A percentile compares a stretch with the other conserved stretches of the same genome.
Conservation (phyloP, 371 early-diverging fungal species). For the Actinomortierella wolfii region DNA sequence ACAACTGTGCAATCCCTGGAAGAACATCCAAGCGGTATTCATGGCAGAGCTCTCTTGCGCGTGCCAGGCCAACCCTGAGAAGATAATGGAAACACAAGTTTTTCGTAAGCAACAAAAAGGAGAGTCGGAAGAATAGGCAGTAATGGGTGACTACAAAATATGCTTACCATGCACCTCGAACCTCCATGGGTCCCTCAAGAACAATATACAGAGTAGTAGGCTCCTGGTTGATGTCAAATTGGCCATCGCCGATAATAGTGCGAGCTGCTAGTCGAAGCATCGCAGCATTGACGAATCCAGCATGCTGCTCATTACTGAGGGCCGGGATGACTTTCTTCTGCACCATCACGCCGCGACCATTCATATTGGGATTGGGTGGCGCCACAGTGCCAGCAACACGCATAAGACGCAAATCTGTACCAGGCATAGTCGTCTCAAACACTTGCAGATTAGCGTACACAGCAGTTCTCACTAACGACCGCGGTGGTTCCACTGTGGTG, state of each 20-base stretch:
- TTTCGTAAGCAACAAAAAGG: background rate
- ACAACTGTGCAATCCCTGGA: constrained; percentile 50
- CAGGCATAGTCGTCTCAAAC: constrained; percentile 41
- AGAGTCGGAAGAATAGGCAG: background rate
- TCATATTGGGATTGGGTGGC: constrained; percentile 30
- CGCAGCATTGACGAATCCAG: constrained; percentile 60
- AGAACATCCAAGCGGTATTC: constrained; percentile 55
- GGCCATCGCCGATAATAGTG: constrained; percentile 53
- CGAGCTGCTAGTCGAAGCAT: constrained; percentile 57
- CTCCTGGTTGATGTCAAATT: constrained; percentile 51
- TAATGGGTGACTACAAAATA: constrained; percentile 1
- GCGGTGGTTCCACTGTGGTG: constrained; percentile 17
- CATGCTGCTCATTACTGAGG: constrained; percentile 47
- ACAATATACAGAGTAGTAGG: constrained; percentile 41
- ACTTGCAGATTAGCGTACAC: constrained; percentile 37
- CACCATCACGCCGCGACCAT: constrained; percentile 14
- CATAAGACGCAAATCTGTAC: constrained; percentile 37
- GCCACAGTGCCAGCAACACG: constrained; percentile 47
- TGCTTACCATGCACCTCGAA: constrained; percentile 56
- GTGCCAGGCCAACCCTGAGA: constrained; percentile 52
- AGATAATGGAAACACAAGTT: background rate
- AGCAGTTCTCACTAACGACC: constrained; percentile 21
- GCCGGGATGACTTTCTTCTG: constrained; percentile 46
- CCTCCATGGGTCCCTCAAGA: constrained; percentile 50
- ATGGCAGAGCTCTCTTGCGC: constrained; percentile 56